Evolutionary conservation across 441 rosid species (phyloP).

Genomic region (Populus hybrid): DNA sequence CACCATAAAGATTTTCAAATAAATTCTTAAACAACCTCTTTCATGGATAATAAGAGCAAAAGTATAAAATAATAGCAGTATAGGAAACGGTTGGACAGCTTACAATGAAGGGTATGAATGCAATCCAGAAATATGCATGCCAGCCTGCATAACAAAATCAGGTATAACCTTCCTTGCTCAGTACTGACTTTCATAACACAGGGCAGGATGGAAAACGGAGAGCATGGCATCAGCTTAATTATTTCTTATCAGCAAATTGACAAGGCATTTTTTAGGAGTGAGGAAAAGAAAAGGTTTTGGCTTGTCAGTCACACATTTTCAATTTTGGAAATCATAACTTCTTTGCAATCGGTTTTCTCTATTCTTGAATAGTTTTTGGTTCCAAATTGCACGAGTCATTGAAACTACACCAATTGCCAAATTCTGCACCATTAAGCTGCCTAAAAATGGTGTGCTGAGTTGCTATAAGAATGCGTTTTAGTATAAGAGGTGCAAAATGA

Average conservation of each 20-base stretch:
- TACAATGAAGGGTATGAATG: constrained; percentile 78
- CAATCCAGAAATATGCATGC: constrained; percentile 84
- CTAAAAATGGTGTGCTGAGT: neutral
- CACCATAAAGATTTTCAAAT: neutral
- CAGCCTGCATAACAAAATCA: constrained; percentile 48
- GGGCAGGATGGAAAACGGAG: neutral
- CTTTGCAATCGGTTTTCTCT: too few species aligned
- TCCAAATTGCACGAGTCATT: too few species aligned
- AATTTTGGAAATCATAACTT: neutral
- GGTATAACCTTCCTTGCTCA: neutral
- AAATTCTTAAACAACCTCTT: neutral
- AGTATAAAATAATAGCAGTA: neutral
- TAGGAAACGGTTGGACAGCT: constrained; percentile 23
- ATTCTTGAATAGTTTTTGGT: too few species aligned
- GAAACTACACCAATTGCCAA: too few species aligned
- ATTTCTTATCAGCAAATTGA: neutral
- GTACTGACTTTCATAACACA: neutral
- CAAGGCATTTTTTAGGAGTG: neutral
- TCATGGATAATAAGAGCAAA: neutral
- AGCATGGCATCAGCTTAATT: neutral
- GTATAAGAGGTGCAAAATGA: neutral
- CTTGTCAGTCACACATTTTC: neutral
- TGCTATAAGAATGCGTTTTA: too few species aligned
- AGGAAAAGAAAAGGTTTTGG: neutral
- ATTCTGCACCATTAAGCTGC: neutral